Percentiles rank a stretch among this genome's conserved stretches.
These are phyloP conservation scores for Colletotrichum spaethianum DNA, from an alignment of 2,329 filamentous ascomycete species.

Conservation along the genomic window DNA sequence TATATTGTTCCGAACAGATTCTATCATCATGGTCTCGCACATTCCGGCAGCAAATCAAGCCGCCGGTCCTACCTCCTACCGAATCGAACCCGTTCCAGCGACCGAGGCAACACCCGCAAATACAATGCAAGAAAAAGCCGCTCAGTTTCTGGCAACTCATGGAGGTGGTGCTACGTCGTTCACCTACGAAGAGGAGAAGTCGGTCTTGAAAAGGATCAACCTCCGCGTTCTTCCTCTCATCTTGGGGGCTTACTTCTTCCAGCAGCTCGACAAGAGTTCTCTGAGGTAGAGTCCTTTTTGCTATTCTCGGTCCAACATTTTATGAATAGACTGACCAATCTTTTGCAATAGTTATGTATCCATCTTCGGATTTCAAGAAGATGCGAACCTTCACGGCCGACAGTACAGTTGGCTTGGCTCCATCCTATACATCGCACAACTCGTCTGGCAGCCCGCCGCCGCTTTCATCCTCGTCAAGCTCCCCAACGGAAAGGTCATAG, in stretches of 20 bases:
- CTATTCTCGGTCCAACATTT: neutral
- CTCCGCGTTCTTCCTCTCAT: constrained; percentile 64
- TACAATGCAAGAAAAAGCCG: constrained; percentile 56
- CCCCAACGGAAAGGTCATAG: constrained; percentile 47
- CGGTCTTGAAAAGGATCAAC: constrained; percentile 63
- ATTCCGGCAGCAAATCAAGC: neutral
- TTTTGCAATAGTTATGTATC: constrained; percentile 61
- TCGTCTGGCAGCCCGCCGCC: constrained; percentile 45
- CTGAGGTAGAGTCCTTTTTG: constrained; percentile 49
- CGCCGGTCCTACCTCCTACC: neutral
- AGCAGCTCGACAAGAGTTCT: constrained; percentile 67
- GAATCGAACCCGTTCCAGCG: constrained; percentile 15
- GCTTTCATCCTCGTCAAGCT: constrained; percentile 45
- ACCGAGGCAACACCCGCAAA: neutral
- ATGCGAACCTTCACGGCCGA: constrained; percentile 61
- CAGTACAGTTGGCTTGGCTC: constrained; percentile 77
- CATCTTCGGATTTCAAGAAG: constrained; percentile 73
- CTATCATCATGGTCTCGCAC: constrained; percentile 4
- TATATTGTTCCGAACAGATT: neutral
- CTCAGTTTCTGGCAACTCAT: constrained; percentile 59
- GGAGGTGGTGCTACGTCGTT: constrained; percentile 56
- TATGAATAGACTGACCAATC: neutral
- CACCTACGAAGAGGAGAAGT: constrained; percentile 64
- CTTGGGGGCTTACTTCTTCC: constrained; percentile 70
- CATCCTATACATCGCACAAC: constrained; percentile 54